Base-by-base conservation (phyloP, 805 yeast genomes). In the Yarrowia yakushimensis region DNA sequence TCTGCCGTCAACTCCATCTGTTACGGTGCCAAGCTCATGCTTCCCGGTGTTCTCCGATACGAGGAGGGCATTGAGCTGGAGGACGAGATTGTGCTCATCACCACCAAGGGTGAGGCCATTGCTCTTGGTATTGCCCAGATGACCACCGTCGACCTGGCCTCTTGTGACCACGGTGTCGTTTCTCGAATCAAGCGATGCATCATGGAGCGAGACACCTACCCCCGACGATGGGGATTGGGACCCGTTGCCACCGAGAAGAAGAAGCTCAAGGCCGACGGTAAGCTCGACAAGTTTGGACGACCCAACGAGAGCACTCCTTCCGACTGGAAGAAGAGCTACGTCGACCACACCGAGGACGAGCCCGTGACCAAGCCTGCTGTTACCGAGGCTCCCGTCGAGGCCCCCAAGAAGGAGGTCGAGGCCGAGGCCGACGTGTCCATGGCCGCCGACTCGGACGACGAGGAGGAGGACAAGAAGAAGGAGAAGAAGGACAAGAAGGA, bases 211-310 rank as follows among this genome's bases (percentile, higher is more conserved):
- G 99, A 94, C 77, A 85, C 96, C 60, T 94, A 94, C 78, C 99
- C 99, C 79, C 88, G 99, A 83, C 87, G 97, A 83, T 94, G 99
- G 99, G 99, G 99, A 66, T 80, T 94, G 70, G 99, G 99, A 71
- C 99, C 99, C 71, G 90, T 92, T 74, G 98, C 99, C 65, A 90
- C 89, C 78, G 91, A 91, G 87, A 94, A 94, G 88, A 94, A 94
- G 83, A 97, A 93, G 81, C 81, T 94, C 82, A 93, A 92, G 83
- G 88, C 96, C 62, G 96, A 88, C 68, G 99, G 98, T 72, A 93
- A 94, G 79, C 85, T 94, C 73, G 99, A 94, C 81, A 90, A 93
- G 78, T 94, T 78, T 73, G 99, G 99, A 67, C 87, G 97, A 80
- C 81, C 80, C 67, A 94, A 91, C 73, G 99, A 94, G 77, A 86